Percentiles rank a stretch among this genome's conserved stretches.
Evolutionary conservation across 208 protist species (phyloP).

Genomic region (Wallacemonas sp.): DNA sequence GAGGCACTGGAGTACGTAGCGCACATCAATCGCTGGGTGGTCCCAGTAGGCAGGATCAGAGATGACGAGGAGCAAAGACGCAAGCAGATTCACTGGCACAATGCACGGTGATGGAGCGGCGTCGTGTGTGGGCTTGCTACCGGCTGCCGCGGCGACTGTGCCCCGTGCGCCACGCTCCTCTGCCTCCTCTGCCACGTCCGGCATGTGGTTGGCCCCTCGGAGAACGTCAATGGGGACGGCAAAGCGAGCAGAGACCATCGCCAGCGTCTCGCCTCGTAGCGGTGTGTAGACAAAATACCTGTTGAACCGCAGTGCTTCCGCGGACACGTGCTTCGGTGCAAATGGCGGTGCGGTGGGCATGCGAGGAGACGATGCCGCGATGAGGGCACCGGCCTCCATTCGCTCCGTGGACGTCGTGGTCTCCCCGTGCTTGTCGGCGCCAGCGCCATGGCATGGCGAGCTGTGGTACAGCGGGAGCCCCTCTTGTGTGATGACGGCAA

Average conservation of each 20-base stretch:
- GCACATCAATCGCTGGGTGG: slow-evolving; percentile 42
- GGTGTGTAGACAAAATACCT: slow-evolving; percentile 35
- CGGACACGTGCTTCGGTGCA: background rate
- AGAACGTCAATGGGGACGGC: slow-evolving; percentile 26
- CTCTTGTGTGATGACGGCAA: slow-evolving; percentile 33
- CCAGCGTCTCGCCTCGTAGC: slow-evolving; percentile 42
- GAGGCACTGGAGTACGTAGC: slow-evolving; percentile 38
- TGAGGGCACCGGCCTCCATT: too few species aligned
- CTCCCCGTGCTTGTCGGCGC: background rate
- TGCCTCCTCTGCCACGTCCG: background rate
- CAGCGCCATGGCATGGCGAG: background rate
- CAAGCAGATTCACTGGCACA: slow-evolving; percentile 61
- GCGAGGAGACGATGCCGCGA: background rate
- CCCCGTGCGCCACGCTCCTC: background rate
- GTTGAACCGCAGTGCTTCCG: slow-evolving; percentile 17
- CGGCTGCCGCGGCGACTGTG: background rate
- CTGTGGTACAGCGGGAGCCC: slow-evolving; percentile 20
- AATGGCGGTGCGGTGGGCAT: background rate
- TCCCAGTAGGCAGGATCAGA: slow-evolving; percentile 48
- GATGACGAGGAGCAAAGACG: slow-evolving; percentile 41
- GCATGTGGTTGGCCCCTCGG: slow-evolving; percentile 13
- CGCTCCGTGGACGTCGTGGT: too few species aligned
- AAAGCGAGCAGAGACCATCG: slow-evolving; percentile 45
- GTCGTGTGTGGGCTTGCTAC: background rate
- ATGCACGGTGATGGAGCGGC: slow-evolving; percentile 24